Evolutionary conservation across 1,139 yeast genomes (phyloP).

Genomic region (Geotrichum reessii): DNA sequence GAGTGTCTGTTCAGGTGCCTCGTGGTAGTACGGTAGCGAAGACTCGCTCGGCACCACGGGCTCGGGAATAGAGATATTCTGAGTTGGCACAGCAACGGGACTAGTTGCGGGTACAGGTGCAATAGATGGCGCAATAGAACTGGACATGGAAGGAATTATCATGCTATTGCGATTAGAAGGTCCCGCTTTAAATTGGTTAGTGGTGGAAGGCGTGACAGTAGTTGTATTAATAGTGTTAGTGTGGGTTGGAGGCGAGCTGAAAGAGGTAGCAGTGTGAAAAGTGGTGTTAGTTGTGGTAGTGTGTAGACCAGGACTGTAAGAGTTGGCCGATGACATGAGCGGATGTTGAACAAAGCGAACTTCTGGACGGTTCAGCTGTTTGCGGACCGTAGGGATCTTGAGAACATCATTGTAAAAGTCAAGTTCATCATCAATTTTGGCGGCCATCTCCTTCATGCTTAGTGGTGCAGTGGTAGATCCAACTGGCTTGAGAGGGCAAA

Average conservation of each 20-base stretch:
- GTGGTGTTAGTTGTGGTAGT: background rate
- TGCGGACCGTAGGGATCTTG: conserved; percentile 28
- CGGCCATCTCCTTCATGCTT: conserved; percentile 72
- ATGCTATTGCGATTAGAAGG: background rate
- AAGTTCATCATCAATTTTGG: conserved; percentile 72
- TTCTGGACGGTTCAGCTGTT: conserved; percentile 32
- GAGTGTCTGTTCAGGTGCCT: background rate
- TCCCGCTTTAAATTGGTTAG: background rate
- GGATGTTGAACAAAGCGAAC: conserved; percentile 76
- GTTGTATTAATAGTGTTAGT: background rate
- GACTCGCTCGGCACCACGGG: background rate
- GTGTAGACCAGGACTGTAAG: background rate
- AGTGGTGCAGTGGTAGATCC: conserved; percentile 39
- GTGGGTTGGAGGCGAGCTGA: background rate
- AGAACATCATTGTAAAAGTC: conserved; percentile 70
- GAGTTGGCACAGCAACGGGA: background rate
- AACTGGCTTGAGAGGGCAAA: conserved; percentile 57
- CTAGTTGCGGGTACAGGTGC: background rate
- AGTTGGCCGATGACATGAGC: conserved; percentile 41
- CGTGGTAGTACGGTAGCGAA: background rate
- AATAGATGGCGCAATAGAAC: background rate
- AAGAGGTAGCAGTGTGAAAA: background rate
- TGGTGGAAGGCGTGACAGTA: background rate
- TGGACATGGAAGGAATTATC: background rate
- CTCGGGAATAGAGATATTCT: background rate